Percentiles rank a stretch among this genome's conserved stretches.
Conservation (phyloP, 1,284 basidiomycete genomes). For the Cutaneotrichosporon sp. region DNA sequence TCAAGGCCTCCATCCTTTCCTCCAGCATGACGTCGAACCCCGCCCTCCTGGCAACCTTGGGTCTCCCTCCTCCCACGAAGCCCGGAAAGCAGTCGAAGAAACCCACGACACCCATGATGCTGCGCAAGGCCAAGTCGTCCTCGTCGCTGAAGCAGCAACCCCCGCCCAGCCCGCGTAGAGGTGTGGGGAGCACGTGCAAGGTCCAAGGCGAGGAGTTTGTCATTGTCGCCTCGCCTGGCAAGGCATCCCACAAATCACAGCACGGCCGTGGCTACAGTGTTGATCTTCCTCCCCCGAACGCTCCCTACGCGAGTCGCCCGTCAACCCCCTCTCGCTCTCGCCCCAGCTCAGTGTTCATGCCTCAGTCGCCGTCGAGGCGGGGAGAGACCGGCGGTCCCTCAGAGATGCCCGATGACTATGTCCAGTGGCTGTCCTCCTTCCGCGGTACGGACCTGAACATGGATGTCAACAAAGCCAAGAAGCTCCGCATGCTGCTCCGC, state of each 20-base stretch:
- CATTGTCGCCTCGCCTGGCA: conserved; percentile 35
- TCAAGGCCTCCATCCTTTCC: conserved; percentile 40
- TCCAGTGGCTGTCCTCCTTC: conserved; percentile 31
- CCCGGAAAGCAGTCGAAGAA: conserved; percentile 23
- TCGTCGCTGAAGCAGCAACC: conserved; percentile 12
- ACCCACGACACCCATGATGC: conserved; percentile 27
- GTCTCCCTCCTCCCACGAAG: conserved; percentile 25
- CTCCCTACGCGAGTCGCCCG: not conserved
- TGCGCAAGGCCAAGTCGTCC: conserved; percentile 41
- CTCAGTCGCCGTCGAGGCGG: conserved; percentile 1
- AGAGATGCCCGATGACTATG: conserved; percentile 36
- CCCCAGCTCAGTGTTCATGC: conserved; percentile 3
- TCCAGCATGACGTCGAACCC: conserved; percentile 38
- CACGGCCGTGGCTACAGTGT: conserved; percentile 3
- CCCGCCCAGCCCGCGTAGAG: conserved; percentile 19
- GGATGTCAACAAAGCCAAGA: conserved; percentile 46
- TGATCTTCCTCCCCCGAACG: not conserved
- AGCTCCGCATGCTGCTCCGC: conserved; percentile 60
- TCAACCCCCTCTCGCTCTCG: conserved; percentile 1
- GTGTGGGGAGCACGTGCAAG: not conserved
- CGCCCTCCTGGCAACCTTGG: conserved; percentile 35
- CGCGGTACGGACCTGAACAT: conserved; percentile 42
- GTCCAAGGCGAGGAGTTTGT: conserved; percentile 28
- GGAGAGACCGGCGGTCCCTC: conserved; percentile 8
- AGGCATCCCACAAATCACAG: not conserved